phyloP scores from a whole-genome alignment of 345 rosid genomes.

The Diplotaxis tenuifolia region DNA sequence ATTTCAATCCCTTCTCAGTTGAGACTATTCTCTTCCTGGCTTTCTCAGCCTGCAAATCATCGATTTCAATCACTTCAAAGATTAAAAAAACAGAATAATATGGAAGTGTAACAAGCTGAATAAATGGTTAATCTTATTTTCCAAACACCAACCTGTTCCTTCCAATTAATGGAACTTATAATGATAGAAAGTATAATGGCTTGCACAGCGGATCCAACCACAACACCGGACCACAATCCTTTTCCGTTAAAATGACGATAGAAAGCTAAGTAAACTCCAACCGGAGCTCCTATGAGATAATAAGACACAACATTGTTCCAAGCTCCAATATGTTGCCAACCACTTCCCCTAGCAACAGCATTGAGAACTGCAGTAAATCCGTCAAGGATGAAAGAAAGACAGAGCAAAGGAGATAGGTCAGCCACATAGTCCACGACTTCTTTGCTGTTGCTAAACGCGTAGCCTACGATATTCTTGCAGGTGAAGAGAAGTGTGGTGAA shows the following conservation, averaged over 20 bases:
- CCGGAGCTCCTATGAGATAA: constrained; percentile 43
- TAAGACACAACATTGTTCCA: constrained; percentile 41
- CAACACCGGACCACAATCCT: constrained; percentile 45
- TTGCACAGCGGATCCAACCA: constrained; percentile 41
- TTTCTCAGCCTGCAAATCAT: constrained; percentile 28
- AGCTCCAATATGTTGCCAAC: constrained; percentile 52
- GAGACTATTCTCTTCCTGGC: constrained; percentile 5
- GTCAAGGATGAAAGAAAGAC: constrained; percentile 45
- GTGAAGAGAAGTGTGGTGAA: constrained; percentile 36
- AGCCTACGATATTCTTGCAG: constrained; percentile 19
- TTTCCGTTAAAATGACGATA: constrained; percentile 26
- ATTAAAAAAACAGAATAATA: background rate
- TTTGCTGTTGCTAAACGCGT: constrained; percentile 18
- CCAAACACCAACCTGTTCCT: constrained; percentile 13
- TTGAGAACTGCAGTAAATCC: constrained; percentile 36
- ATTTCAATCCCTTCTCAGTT: background rate
- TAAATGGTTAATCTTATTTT: background rate
- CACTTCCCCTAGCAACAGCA: constrained; percentile 51
- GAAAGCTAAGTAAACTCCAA: constrained; percentile 35
- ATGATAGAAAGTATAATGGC: constrained; percentile 25
- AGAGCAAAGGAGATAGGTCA: constrained; percentile 41
- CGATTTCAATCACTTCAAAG: background rate
- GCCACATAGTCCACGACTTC: constrained; percentile 36
- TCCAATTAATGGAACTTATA: constrained; percentile 39
- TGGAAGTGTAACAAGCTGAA: background rate